A percentile compares a stretch with the other conserved stretches of the same genome.
Conservation (phyloP, 106 monocot species). For the Amphibolis antarctica region DNA sequence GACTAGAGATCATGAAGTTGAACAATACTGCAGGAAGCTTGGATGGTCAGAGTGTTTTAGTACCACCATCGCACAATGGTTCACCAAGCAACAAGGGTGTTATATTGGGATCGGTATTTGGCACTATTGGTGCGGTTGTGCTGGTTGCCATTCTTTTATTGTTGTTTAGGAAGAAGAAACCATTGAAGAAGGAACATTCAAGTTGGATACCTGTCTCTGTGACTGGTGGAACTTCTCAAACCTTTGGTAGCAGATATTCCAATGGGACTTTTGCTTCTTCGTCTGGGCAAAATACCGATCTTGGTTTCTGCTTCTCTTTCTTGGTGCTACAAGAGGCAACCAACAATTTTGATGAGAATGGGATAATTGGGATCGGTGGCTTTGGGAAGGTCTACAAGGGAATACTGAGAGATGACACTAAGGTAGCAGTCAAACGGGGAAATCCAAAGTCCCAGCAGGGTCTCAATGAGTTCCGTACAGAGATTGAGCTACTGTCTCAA, state of each 20-base stretch:
- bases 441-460: conserved; percentile 56
- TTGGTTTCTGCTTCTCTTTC: conserved; percentile 32
- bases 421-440: conserved; percentile 45
- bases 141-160: conserved; percentile 13
- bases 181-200: conserved; percentile 8
- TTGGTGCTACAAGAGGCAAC: conserved; percentile 34
- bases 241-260: conserved; percentile 31
- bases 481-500: conserved; percentile 39
- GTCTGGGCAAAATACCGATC: conserved; percentile 5
- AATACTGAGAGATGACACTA: conserved; percentile 30
- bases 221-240: conserved; percentile 16
- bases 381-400: conserved; percentile 60
- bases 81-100: conserved; percentile 28
- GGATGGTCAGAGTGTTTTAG: conserved; percentile 35
- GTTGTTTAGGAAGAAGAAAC: conserved; percentile 9
- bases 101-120: conserved; percentile 37
- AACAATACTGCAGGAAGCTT: conserved; percentile 31
- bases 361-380: conserved; percentile 45
- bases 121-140: conserved; percentile 17
- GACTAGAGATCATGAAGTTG: conserved; percentile 19
- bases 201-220: conserved; percentile 44
- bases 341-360: conserved; percentile 36
- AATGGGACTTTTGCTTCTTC: conserved; percentile 17
- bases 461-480: conserved; percentile 43
- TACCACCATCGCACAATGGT: background rate